Conservation (phyloP, 106 monocot genomes). For the Dactylorhiza incarnata region DNA sequence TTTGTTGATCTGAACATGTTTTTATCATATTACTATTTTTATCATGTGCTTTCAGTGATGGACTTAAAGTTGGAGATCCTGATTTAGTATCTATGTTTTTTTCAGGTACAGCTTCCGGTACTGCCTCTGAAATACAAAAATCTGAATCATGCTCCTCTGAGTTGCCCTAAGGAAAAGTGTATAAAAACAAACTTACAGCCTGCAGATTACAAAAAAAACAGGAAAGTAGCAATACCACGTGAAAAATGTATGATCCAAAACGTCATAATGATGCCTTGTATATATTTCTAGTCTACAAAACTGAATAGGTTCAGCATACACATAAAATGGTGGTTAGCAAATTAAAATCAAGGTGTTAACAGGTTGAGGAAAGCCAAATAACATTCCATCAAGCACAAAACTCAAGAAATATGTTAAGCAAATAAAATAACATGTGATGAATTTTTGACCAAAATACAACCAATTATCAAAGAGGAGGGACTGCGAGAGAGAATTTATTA, state of each 20-base stretch:
- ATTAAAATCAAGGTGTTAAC: not conserved
- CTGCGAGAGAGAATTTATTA: not conserved
- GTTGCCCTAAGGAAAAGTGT: constrained; percentile 14
- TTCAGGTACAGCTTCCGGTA: constrained; percentile 11
- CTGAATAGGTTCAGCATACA: not conserved
- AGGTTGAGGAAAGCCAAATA: not conserved
- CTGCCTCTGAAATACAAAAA: constrained; percentile 11
- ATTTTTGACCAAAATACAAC: not conserved
- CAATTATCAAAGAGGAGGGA: no score
- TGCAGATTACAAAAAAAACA: not conserved
- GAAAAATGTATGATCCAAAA: not conserved
- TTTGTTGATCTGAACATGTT: constrained; percentile 21
- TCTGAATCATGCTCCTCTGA: constrained; percentile 7
- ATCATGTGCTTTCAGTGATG: constrained; percentile 13
- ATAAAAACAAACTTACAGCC: not conserved
- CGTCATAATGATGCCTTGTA: not conserved
- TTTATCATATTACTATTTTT: constrained; percentile 16
- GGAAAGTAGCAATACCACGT: not conserved
- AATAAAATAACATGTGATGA: not conserved
- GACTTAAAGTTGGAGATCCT: constrained; percentile 7
- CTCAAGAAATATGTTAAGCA: not conserved
- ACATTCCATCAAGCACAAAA: not conserved
- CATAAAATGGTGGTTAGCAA: not conserved
- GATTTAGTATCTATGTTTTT: constrained; percentile 17
- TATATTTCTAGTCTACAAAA: not conserved